Conservation (phyloP, 192 early-diverging fungal genomes). For the Dissophora globulifera region DNA sequence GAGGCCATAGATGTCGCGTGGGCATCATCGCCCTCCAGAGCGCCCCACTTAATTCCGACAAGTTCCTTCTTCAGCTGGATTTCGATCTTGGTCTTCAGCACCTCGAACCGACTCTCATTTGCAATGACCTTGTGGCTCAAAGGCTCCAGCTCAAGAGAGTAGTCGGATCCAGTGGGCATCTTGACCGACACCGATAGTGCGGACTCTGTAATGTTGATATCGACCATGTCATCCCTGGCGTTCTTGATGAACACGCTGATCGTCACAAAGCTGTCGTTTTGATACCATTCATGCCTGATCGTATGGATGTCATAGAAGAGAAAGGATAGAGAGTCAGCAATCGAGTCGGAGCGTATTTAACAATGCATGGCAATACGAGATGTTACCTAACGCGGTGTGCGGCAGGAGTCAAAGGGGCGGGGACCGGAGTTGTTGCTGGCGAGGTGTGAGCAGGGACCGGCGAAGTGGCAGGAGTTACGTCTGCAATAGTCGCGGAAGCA, state of each 20-base stretch:
- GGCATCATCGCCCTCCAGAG: conserved; percentile 77
- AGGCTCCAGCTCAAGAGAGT: conserved; percentile 92
- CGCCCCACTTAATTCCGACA: conserved; percentile 86
- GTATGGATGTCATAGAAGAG: too few relatives aligned
- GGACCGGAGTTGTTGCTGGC: conserved; percentile 26
- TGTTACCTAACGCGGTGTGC: conserved; percentile 40
- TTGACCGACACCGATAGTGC: conserved; percentile 83
- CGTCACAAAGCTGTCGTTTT: conserved; percentile 90
- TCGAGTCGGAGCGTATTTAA: not conserved
- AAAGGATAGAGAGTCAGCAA: not conserved
- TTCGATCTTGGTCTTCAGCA: conserved; percentile 96
- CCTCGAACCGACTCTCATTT: conserved; percentile 70
- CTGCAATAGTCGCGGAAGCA: too few relatives aligned
- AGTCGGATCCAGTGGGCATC: conserved; percentile 86
- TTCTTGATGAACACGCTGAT: conserved; percentile 94
- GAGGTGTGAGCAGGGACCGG: conserved; percentile 3
- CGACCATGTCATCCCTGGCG: conserved; percentile 74
- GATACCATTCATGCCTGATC: conserved; percentile 97
- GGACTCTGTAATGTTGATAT: conserved; percentile 70
- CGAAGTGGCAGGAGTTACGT: conserved; percentile 12
- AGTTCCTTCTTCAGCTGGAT: conserved; percentile 84
- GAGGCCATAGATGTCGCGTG: conserved; percentile 55
- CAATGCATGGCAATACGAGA: too few relatives aligned
- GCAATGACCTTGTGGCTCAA: conserved; percentile 84
- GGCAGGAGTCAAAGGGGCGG: conserved; percentile 28